Conservation (phyloP, 352 stramenopile genomes). For the Phytophthora podocarpi region DNA sequence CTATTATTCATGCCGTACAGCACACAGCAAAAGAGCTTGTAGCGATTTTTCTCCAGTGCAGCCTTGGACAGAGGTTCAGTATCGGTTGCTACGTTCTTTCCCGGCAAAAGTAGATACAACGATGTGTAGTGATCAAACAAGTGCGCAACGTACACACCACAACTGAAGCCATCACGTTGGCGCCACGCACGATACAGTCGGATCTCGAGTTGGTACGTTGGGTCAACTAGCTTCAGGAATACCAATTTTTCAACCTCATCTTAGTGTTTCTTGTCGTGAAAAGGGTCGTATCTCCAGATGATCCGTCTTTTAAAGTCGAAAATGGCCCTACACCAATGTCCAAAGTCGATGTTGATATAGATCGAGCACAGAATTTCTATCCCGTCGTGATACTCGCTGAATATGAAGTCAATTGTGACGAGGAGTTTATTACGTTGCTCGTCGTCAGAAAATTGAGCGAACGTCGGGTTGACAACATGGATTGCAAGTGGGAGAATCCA, state of each 20-base stretch:
- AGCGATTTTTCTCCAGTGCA: slow-evolving; percentile 5
- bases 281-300: slow-evolving; percentile 7
- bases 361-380: neutral
- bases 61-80: neutral
- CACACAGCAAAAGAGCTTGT: slow-evolving; percentile 3
- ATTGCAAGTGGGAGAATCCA: too few relatives aligned
- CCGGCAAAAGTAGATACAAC: neutral
- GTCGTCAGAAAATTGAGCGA: neutral
- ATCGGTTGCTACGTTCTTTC: neutral
- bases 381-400: neutral
- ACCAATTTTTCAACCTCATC: neutral
- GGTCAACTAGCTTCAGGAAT: neutral
- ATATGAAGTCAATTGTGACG: neutral
- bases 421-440: neutral
- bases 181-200: neutral
- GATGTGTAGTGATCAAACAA: slow-evolving; percentile 10
- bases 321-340: neutral
- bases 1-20: slow-evolving; percentile 12
- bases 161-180: neutral
- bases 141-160: slow-evolving; percentile 7
- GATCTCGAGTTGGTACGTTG: neutral
- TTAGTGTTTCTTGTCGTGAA: slow-evolving; percentile 1
- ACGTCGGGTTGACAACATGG: neutral
- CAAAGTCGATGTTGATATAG: too few relatives aligned
- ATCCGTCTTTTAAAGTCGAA: slow-evolving; percentile 1